Conservation (phyloP, 768 basidiomycete genomes). For the Naganishia vaughanmartiniae region DNA sequence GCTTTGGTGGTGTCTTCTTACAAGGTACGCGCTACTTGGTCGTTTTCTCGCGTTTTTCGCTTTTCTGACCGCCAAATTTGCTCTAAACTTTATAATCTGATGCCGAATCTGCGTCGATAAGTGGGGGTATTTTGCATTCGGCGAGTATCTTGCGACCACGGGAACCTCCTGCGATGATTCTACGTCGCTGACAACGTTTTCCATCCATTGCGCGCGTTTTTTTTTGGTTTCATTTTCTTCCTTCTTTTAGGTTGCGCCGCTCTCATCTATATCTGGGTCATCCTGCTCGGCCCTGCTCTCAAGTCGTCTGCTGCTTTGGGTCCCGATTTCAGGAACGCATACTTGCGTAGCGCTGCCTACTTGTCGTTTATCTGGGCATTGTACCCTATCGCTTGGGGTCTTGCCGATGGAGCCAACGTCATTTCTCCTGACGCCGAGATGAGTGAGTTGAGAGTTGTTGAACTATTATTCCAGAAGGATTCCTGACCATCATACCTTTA, state of each 20-base stretch:
- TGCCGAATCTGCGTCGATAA: not conserved
- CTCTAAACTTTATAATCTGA: not conserved
- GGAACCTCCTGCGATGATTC: too few relatives aligned
- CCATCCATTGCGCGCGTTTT: too few relatives aligned
- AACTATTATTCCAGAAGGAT: not conserved
- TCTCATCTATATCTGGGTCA: conserved; percentile 59
- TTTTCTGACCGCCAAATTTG: conserved; percentile 28
- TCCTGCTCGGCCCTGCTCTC: conserved; percentile 42
- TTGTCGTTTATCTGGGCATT: conserved; percentile 61
- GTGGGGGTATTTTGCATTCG: conserved; percentile 57
- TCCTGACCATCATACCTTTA: not conserved
- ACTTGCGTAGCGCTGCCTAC: conserved; percentile 54
- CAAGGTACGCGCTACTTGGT: conserved; percentile 50
- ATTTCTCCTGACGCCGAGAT: conserved; percentile 60
- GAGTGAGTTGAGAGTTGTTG: conserved; percentile 48
- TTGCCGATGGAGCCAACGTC: conserved; percentile 59
- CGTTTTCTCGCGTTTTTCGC: not conserved
- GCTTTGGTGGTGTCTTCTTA: conserved; percentile 59
- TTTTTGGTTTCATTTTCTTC: not conserved
- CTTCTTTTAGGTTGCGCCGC: conserved; percentile 49
- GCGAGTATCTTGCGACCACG: not conserved
- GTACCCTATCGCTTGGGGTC: conserved; percentile 63
- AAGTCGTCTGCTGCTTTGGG: conserved; percentile 46
- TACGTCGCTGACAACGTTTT: too few relatives aligned
- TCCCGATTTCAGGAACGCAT: conserved; percentile 42